Base-by-base conservation (phyloP, 805 yeast genomes). In the Candida berthetii region DNA sequence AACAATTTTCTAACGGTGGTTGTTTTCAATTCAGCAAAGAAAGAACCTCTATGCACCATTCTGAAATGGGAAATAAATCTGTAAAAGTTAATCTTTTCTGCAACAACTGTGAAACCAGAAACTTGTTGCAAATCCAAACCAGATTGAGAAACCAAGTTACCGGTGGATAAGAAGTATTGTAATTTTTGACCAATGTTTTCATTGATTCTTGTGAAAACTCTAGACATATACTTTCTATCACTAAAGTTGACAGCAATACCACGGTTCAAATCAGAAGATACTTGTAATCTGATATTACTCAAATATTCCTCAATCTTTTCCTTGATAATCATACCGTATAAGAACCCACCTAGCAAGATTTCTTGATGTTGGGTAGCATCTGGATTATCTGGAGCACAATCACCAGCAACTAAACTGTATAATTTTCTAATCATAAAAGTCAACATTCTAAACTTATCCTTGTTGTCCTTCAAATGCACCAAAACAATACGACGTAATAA, bases 301-400 rank as follows among this genome's bases (percentile, higher is more conserved):
- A 93, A 69, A 60, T 88, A 90, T 64, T 93, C 99, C 53, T 93
- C 99, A 47, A 93, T 81, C 62, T 93, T 93, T 66, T 93, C 99
- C 64, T 93, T 93, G 56, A 93, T 65, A 50, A 93, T 91, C 96
- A 90, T 90, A 52, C 97, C 97, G 54, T 88, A 93, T 42, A 93
- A 71, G 76, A 93, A 87, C 14, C 99, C 99, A 49, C 98, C 98
- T 43, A 93, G 74, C 48, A 93, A 68, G 27, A 93, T 86, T 68
- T 93, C 99, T 68, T 93, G 99, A 72, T 93, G 97, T 72, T 93
- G 99, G 9, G 96, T 87, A 38, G 98, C 95, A 81, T 93, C 99
- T 61, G 99, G 99, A 67, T 93, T 93, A 64, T 93, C 99, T 15
- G 96, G 91, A 40, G 90, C 71, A 64, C 97, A 91, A 60, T 91